Percentiles rank a stretch among this genome's conserved stretches.
phyloP scores from a whole-genome alignment of 2,329 filamentous ascomycete genomes.

The Curvularia hawaiiensis region DNA sequence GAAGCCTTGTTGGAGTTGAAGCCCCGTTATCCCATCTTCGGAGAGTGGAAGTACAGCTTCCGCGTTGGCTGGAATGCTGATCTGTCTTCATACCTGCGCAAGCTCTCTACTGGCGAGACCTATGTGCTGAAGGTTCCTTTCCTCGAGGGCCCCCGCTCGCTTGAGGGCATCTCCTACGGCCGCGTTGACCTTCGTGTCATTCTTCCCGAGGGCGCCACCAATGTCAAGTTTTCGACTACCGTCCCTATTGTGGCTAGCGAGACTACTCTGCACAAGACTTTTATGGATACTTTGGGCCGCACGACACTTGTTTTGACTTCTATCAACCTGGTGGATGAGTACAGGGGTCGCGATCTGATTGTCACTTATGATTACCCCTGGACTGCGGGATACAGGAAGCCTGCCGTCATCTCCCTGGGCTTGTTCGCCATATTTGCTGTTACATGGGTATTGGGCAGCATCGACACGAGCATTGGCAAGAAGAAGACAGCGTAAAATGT shows the following conservation, averaged over 20 bases:
- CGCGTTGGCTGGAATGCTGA: constrained; percentile 95
- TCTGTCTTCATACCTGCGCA: constrained; percentile 75
- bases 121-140: constrained; percentile 91
- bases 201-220: constrained; percentile 88
- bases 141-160: constrained; percentile 85
- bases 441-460: constrained; percentile 74
- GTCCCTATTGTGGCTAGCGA: constrained; percentile 70
- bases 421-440: constrained; percentile 74
- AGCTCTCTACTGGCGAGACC: constrained; percentile 65
- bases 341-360: constrained; percentile 80
- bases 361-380: constrained; percentile 88
- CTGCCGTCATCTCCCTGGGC: constrained; percentile 77
- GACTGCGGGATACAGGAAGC: constrained; percentile 79
- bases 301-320: constrained; percentile 81
- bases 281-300: constrained; percentile 90
- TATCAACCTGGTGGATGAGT: constrained; percentile 87
- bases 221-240: constrained; percentile 76
- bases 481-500: constrained; percentile 48
- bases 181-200: constrained; percentile 80
- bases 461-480: constrained; percentile 81
- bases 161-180: constrained; percentile 85
- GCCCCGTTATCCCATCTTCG: constrained; percentile 94
- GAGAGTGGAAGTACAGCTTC: constrained; percentile 98
- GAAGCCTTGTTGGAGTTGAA: constrained; percentile 88
- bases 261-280: constrained; percentile 78